Percentiles rank a stretch among this genome's conserved stretches.
These are phyloP conservation scores for Polyrhizophydium stewartii DNA, from an alignment of 371 early-diverging fungal genomes.

Conservation along the genomic window DNA sequence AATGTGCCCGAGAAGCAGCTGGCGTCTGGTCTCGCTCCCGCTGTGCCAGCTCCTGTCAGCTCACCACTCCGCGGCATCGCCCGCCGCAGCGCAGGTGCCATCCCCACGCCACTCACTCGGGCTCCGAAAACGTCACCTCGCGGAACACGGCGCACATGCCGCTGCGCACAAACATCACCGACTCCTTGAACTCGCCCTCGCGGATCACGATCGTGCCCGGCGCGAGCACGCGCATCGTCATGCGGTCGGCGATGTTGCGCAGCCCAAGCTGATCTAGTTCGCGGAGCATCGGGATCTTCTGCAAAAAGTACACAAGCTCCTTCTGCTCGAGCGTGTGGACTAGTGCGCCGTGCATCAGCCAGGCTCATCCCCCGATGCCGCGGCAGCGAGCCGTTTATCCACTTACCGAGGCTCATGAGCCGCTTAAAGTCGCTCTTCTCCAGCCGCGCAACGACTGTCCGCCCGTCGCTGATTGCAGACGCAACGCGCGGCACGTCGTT, in stretches of 20 bases:
- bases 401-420: neutral
- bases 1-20: neutral
- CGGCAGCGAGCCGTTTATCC: no score
- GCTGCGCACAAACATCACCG: neutral
- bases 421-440: neutral
- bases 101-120: neutral
- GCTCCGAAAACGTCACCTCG: neutral
- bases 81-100: no score
- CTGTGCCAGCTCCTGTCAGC: no score
- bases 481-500: constrained; percentile 7
- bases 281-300: neutral
- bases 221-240: neutral
- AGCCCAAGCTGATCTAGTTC: neutral
- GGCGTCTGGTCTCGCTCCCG: no score
- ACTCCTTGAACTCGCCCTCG: neutral
- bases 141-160: neutral
- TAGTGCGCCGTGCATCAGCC: no score
- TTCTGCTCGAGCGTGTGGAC: neutral
- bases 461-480: neutral
- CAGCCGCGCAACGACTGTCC: neutral
- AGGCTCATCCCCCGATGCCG: no score
- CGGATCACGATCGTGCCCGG: neutral
- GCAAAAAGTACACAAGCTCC: neutral
- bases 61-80: no score
- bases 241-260: neutral